Evolutionary conservation across 352 stramenopile genomes (phyloP), one percentile per base, ranked within the genome.

Genomic region (Pythium phragmiticola): DNA sequence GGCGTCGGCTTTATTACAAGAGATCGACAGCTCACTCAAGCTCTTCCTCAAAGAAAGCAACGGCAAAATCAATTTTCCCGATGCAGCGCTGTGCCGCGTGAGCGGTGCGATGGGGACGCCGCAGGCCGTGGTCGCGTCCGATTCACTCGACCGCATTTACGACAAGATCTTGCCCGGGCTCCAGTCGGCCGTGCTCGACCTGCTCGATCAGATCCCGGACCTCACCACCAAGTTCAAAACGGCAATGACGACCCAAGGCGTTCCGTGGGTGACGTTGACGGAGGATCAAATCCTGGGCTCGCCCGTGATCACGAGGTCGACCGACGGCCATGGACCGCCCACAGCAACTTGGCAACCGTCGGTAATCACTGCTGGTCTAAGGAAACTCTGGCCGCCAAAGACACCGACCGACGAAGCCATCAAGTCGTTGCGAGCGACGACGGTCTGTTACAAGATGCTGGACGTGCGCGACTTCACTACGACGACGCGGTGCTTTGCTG

Each of bases 311-410:
- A 72, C 65, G 0, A 53, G 45, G 14, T 42, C 57, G 6, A 73
- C 70, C 0, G 67, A 80, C 51, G 52, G 70, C 3, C 60, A 57
- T 14, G 75, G 73, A 0, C 36, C 73, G 11, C 65, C 63, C 2
- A 60, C 73, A 1, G 30, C 41, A 1, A 42, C 66, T 19, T 84
- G 75, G 75, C 11, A 68, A 16, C 58, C 68, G 5, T 78, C 56
- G 0, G 65, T 63, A 6, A 60, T 84, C 21, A 80, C 65, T 0
- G 73, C 72, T 0, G 75, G 73, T 0, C 34, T 81, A 21, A 50
- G 56, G 23, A 77, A 78, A 50, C 63, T 84, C n/a, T 84, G 75
- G 75, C 75, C 75, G 30, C 60, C 75, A 9, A 76, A 67, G 26
- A 84, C 75, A 0, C 75, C 75, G 7, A 68, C 60, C 3, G 28